Conservation (phyloP, 2,329 filamentous ascomycete species). For the Botryotinia narcissicola region DNA sequence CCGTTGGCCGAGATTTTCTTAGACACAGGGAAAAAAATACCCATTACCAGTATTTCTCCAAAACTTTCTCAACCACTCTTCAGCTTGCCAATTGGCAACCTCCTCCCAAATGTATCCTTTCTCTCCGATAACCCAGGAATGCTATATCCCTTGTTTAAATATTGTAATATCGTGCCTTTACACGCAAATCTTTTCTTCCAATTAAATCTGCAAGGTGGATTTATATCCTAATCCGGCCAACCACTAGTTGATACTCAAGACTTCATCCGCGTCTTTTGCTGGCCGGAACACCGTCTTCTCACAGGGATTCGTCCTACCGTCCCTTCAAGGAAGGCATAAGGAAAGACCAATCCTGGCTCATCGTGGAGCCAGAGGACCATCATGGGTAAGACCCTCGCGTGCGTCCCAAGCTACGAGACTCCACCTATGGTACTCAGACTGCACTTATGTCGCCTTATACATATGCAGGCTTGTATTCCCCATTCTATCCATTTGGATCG, state of each 20-base stretch:
- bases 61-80: constrained; percentile 8
- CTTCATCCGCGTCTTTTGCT: constrained; percentile 12
- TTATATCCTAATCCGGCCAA: constrained; percentile 1
- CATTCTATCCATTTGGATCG: background rate
- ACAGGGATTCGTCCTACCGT: constrained; percentile 7
- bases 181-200: background rate
- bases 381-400: constrained; percentile 1
- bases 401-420: background rate
- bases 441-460: constrained; percentile 16
- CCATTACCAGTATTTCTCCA: background rate
- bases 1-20: background rate
- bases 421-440: constrained; percentile 2
- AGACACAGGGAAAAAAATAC: background rate
- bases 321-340: constrained; percentile 13
- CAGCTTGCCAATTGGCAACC: constrained; percentile 1
- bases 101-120: constrained; percentile 1
- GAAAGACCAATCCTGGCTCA: constrained; percentile 10
- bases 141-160: constrained; percentile 1
- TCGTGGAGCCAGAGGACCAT: background rate
- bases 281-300: background rate
- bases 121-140: background rate
- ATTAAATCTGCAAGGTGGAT: background rate
- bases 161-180: background rate
- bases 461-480: constrained; percentile 15
- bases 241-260: constrained; percentile 6